Evolutionary conservation across 805 yeast species (phyloP), one percentile per base, ranked within the genome.

Genomic region (Yamadazyma philogaea): DNA sequence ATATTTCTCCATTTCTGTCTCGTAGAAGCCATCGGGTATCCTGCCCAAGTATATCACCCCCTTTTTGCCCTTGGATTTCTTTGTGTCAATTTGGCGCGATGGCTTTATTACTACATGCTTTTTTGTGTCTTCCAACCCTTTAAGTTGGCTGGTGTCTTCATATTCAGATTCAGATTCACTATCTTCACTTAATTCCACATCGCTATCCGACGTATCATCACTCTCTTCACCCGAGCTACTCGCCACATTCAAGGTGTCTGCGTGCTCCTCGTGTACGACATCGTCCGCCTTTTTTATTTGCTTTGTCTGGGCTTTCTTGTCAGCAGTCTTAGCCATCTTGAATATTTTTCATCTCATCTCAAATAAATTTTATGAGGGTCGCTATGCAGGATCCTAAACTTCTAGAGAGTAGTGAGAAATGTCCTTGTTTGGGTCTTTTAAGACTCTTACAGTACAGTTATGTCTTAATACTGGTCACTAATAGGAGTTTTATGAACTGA

Each of bases 21-120:
- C 98, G 55, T 88, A 82, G 69, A 93, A 88, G 32, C 96, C 96
- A 53, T 84, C 82, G 35, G 99, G 99, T 50, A 93, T 75, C 59
- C 97, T 80, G 42, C 98, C 96, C 27, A 93, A 77, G 63, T 90
- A 93, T 42, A 93, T 69, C 41, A 88, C 87, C 28, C 91, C 89
- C 37, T 78, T 72, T 28, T 57, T 62, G 10, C 27, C 37, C 16
- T 56, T 50, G 34, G 52, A 47, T 22, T 52, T 47, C 21, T 45
- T 47, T 16, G 39, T 30, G 21, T 44, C 50, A 4, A 43, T 41
- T 11, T 44, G 43, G 43, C 47, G 54, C 28, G 47, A 43, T 15
- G 46, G 48, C 41, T 57, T 60, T 30, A 55, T 55, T 27, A 58
- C 54, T 14, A 53, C 49, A 39, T 60, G 63, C 19, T 53, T 54